Percentiles rank a stretch among this genome's conserved stretches.
Evolutionary conservation across 345 rosid species (phyloP).

Genomic region (Euphorbia tirucalli): DNA sequence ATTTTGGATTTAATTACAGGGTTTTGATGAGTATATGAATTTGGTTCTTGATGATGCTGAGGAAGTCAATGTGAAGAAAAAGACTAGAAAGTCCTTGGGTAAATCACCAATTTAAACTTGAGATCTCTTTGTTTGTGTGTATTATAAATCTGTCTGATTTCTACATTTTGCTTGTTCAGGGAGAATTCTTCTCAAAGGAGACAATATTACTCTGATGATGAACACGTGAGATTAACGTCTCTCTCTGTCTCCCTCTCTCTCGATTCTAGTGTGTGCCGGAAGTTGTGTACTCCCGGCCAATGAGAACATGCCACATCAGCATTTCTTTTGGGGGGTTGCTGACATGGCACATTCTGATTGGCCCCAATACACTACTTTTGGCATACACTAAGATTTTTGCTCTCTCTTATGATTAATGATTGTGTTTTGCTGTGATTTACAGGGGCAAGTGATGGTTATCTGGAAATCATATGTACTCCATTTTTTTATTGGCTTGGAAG

Average conservation of each 20-base stretch:
- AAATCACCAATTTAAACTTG: constrained; percentile 4
- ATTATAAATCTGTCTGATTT: constrained; percentile 11
- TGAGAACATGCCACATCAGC: no score
- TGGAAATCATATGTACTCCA: no score
- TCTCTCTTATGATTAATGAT: no score
- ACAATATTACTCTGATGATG: constrained; percentile 94
- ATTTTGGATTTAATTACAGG: constrained; percentile 41
- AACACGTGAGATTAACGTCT: constrained; percentile 53
- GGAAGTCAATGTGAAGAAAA: constrained; percentile 85
- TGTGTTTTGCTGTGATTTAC: no score
- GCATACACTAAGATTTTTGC: no score
- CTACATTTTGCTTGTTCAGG: constrained; percentile 40
- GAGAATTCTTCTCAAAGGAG: constrained; percentile 86
- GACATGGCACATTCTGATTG: no score
- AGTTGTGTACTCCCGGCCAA: no score
- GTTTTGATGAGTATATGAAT: constrained; percentile 98
- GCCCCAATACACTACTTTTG: no score
- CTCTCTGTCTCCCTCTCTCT: neutral
- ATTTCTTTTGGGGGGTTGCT: no score
- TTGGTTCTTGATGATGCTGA: constrained; percentile 95
- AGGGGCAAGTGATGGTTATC: no score
- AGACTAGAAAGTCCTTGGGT: constrained; percentile 81
- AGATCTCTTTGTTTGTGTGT: neutral
- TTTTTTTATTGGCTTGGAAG: no score
- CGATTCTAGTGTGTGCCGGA: no score